Evolutionary conservation across 78 protist species (phyloP).

Genomic region (Paratrimastix pyriformis): DNA sequence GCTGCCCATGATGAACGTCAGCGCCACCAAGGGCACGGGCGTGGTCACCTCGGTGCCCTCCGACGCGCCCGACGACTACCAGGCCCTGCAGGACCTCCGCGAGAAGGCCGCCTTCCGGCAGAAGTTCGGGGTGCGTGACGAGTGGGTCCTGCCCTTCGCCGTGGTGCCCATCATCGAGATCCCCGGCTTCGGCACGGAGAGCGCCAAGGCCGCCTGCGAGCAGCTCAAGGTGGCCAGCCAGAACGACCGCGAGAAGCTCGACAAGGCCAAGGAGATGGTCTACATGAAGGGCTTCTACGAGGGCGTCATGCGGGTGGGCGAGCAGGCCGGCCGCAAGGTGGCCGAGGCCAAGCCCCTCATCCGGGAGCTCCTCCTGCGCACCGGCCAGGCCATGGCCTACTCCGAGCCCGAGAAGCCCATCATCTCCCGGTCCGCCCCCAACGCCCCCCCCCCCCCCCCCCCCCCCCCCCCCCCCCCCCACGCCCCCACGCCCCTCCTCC

Average conservation of each 20-base stretch:
- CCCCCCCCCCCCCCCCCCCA: too few relatives aligned
- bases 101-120: slow-evolving; percentile 61
- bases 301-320: slow-evolving; percentile 78
- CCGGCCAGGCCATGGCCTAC: slow-evolving; percentile 44
- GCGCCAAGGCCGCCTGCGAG: slow-evolving; percentile 73
- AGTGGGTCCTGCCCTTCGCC: slow-evolving; percentile 69
- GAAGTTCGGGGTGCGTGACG: slow-evolving; percentile 63
- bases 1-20: slow-evolving; percentile 87
- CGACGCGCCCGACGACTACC: slow-evolving; percentile 97
- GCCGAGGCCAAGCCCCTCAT: slow-evolving; percentile 74
- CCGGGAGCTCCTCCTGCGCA: slow-evolving; percentile 6
- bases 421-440: slow-evolving; percentile 87
- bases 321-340: slow-evolving; percentile 55
- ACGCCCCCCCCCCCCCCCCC: too few relatives aligned
- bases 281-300: slow-evolving; percentile 73
- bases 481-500: too few relatives aligned
- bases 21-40: slow-evolving; percentile 82
- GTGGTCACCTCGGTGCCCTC: slow-evolving; percentile 89
- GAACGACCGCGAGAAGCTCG: slow-evolving; percentile 67
- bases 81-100: slow-evolving; percentile 76
- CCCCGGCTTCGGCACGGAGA: slow-evolving; percentile 44
- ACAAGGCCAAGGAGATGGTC: slow-evolving; percentile 73
- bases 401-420: slow-evolving; percentile 87
- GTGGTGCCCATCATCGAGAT: slow-evolving; percentile 74
- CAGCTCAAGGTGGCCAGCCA: slow-evolving; percentile 66